Base-by-base conservation (phyloP, 805 yeast genomes). In the Saturnispora serradocipensis region DNA sequence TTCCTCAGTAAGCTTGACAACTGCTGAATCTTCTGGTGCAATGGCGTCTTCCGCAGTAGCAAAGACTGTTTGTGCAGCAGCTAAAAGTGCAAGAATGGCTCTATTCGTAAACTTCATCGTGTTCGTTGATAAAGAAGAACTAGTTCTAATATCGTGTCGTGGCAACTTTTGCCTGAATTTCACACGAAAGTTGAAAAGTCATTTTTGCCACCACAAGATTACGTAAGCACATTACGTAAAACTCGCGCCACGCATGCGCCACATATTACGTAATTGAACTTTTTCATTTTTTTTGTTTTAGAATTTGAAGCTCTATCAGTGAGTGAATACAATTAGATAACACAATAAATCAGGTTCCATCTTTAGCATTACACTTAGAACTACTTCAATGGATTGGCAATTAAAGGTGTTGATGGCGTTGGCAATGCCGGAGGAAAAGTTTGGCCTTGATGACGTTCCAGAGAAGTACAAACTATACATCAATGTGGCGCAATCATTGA, bases 21-120 rank as follows among this genome's bases (percentile, higher is more conserved):
- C 98, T 34, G 90, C 93, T 43, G 96, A 85, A 64, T 86, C 88
- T 54, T 82, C 83, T 55, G 85, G 82, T 35, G 95, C 95, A 54
- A 77, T 67, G 46, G 95, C 95, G 11, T 77, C 83, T 30, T 70
- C 77, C 40, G 70, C 65, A 15, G 40, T 16, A 15, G 50, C 66
- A 18, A 57, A 52, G 18, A 55, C 53, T 13, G 62, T 55, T 5
- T 67, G 46, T 16, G 65, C 57, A 28, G 64, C 67, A 16, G 76
- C 74, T 38, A 76, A 61, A n/a, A 74, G 53, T 11, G 75, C 60
- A 42, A 75, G 67, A 51, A 76, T 57, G 13, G 74, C 63, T 48
- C 67, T 63, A 54, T 72, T 50, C 42, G 64, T 60, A 48, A 72
- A 67, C 28, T 72, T 63, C 66, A 69, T 74, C 44, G 24, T 38